These are phyloP conservation scores for Paracamarosporium sp. DNA, from an alignment of 2,329 filamentous ascomycete species.

Conservation along the genomic window DNA sequence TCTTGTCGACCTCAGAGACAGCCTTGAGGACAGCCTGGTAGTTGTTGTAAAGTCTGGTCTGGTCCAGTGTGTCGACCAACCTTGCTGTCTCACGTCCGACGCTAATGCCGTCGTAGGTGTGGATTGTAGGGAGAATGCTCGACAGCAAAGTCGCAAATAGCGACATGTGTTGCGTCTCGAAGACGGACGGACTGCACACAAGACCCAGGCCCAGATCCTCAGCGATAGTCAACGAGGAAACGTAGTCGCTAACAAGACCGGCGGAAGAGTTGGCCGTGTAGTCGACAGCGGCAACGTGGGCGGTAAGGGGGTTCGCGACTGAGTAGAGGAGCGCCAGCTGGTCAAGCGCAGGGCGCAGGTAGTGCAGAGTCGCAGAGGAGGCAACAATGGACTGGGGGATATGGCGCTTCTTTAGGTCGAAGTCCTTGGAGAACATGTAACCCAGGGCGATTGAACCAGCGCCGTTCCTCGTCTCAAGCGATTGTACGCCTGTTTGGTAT, in stretches of 20 bases:
- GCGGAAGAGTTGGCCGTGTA: constrained; percentile 70
- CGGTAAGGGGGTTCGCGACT: constrained; percentile 90
- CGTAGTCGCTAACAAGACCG: constrained; percentile 87
- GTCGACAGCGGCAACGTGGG: constrained; percentile 90
- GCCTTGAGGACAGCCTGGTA: constrained; percentile 72
- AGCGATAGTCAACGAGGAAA: constrained; percentile 76
- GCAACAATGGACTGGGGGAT: constrained; percentile 91
- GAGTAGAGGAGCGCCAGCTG: constrained; percentile 91
- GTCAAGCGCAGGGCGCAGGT: constrained; percentile 83
- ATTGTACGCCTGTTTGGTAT: constrained; percentile 76
- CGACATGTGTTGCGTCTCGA: constrained; percentile 95
- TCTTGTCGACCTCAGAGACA: constrained; percentile 69
- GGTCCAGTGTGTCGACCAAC: constrained; percentile 81
- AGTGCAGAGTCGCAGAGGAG: constrained; percentile 80
- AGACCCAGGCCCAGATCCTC: constrained; percentile 91
- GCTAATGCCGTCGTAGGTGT: constrained; percentile 86
- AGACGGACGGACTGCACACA: constrained; percentile 82
- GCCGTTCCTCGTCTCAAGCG: constrained; percentile 85
- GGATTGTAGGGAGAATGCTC: constrained; percentile 79
- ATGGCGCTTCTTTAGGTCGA: constrained; percentile 87
- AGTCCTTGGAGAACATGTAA: constrained; percentile 98
- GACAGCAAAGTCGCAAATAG: constrained; percentile 85
- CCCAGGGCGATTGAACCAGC: constrained; percentile 91
- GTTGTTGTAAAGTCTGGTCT: constrained; percentile 70
- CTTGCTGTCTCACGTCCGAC: constrained; percentile 83